Evolutionary conservation across 257 asterid species (phyloP).

Genomic region (Cordia subcordata): DNA sequence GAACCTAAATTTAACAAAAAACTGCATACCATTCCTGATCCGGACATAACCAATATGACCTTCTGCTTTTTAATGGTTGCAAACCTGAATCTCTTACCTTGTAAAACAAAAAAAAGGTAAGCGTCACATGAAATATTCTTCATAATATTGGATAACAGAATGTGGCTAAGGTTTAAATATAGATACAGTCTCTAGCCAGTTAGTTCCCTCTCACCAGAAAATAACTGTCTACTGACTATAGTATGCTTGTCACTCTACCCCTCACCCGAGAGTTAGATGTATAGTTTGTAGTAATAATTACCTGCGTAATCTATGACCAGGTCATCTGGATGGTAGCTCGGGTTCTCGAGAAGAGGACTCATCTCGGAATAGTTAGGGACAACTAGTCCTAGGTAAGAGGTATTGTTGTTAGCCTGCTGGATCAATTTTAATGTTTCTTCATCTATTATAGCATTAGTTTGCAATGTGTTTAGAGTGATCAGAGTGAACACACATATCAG

Average conservation of each 20-base stretch:
- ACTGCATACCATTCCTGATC: constrained; percentile 42
- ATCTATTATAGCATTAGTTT: constrained; percentile 17
- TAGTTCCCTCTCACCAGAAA: no score
- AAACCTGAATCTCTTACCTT: constrained; percentile 50
- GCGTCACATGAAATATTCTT: not conserved
- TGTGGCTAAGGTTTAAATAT: no score
- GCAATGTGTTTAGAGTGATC: constrained; percentile 1
- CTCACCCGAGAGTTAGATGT: no score
- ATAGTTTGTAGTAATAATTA: no score
- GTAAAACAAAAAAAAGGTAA: not conserved
- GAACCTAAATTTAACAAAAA: no score
- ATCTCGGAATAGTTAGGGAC: constrained; percentile 49
- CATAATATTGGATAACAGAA: no score
- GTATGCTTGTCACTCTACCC: no score
- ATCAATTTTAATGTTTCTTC: constrained; percentile 24
- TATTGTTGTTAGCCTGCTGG: constrained; percentile 28
- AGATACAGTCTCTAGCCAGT: no score
- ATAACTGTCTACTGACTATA: no score
- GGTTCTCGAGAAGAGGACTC: constrained; percentile 53
- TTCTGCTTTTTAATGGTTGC: constrained; percentile 29
- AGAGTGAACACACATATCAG: not conserved
- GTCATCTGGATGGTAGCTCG: constrained; percentile 26
- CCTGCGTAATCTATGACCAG: constrained; percentile 43
- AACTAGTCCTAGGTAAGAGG: constrained; percentile 50
- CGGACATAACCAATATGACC: constrained; percentile 49